Evolutionary conservation across 192 early-diverging fungal genomes (phyloP), one percentile per base, ranked within the genome.

Genomic region (Backusella westeae): DNA sequence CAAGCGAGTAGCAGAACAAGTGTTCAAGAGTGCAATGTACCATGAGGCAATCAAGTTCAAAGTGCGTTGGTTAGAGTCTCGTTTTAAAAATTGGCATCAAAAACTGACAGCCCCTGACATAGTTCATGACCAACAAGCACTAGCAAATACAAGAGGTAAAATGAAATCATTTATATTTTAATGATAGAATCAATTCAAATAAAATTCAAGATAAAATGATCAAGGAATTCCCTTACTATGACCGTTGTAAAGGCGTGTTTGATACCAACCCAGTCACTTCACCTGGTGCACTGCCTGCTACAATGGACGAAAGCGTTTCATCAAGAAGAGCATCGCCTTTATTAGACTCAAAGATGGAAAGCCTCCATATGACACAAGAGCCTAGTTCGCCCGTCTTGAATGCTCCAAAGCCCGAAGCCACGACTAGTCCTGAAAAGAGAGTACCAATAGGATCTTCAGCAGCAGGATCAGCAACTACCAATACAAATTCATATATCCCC

Each of bases 31-130:
- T 39, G 34, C 21, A 19, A 70, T 76, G 68, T 76, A 76, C 26
- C 75, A 76, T 59, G 75, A 76, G 49, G 75, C 75, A 29, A 76
- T 76, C 67, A 76, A 76, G 34, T 76, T 76, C 44, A 76, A 76
- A 70, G 75, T 76, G 32, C 67, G 75, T 69, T 76, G 75, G 75
- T 29, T 76, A n/a, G 75, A 76, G 38, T 70, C 75, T 23, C 67
- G 75, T 4, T 76, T 70, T 38, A 66, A 49, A 36, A 34, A 19
- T 23, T 70, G 65, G 67, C 15, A 76, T 76, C 32, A 53, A 17
- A 68, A 59, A 15, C 10, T 69, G 68, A 69, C 42, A 52, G 67
- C 39, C 10, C 53, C 34, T 35, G 44, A 59, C n/a, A 34, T 34
- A 12, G 9, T 56, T 35, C n/a, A 63, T 10, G 21, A 73, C 39